Conservation (phyloP, 2,329 filamentous ascomycete species). For the Elsinoe ampelina region DNA sequence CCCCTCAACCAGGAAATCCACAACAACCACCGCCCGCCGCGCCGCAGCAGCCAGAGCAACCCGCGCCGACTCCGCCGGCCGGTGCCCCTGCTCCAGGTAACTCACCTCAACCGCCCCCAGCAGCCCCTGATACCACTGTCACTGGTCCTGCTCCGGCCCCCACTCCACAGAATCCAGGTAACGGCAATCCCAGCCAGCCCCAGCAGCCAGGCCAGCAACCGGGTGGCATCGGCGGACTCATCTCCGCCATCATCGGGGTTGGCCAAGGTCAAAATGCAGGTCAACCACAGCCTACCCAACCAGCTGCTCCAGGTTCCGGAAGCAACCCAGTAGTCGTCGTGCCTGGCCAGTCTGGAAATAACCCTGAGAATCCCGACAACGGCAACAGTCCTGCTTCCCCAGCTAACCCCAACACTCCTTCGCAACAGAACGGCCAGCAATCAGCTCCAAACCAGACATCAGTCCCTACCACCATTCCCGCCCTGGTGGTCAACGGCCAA, state of each 20-base stretch:
- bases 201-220: background rate
- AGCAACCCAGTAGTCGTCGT: background rate
- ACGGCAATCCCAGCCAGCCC: background rate
- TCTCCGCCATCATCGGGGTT: slow-evolving; percentile 3
- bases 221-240: background rate
- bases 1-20: background rate
- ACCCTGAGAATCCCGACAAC: background rate
- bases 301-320: background rate
- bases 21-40: background rate
- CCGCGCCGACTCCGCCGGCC: background rate
- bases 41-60: background rate
- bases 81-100: background rate
- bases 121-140: background rate
- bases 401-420: background rate
- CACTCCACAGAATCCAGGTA: background rate
- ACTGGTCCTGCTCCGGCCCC: background rate
- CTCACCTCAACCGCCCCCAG: background rate
- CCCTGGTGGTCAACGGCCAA: background rate
- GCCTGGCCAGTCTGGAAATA: background rate
- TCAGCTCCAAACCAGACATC: background rate
- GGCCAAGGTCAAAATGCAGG: background rate
- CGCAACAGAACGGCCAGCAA: background rate
- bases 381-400: background rate
- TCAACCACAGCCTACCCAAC: background rate
- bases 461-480: background rate